Conservation (phyloP, 176 grass and related monocot genomes). For the Avena atlantica region DNA sequence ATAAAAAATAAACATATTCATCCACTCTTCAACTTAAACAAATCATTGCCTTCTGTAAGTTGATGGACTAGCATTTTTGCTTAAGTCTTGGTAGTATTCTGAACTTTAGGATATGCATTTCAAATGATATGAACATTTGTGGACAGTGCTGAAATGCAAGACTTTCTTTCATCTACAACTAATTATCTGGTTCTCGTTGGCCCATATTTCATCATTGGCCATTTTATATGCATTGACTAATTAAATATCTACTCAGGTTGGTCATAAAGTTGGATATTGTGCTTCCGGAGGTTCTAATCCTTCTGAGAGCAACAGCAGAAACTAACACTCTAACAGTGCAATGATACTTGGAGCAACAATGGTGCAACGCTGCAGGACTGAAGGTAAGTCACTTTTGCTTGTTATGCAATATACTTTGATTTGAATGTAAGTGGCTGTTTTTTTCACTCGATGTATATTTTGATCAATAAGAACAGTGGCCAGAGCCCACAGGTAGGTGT, state of each 20-base stretch:
- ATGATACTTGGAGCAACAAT: conserved; percentile 91
- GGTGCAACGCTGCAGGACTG: conserved; percentile 85
- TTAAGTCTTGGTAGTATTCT: conserved; percentile 25
- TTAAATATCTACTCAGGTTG: conserved; percentile 63
- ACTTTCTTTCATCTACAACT: conserved; percentile 23
- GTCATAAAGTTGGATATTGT: conserved; percentile 87
- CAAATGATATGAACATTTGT: conserved; percentile 23
- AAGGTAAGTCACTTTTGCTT: conserved; percentile 59
- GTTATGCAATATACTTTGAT: background rate
- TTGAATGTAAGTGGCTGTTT: conserved; percentile 14
- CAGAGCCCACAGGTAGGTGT: conserved; percentile 9
- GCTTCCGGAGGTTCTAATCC: conserved; percentile 90
- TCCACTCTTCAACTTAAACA: background rate
- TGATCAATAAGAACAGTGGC: conserved; percentile 28
- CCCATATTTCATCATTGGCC: conserved; percentile 12
- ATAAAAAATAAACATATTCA: background rate
- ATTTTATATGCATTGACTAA: conserved; percentile 17
- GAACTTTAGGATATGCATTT: background rate
- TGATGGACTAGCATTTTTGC: background rate
- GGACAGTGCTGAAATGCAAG: background rate
- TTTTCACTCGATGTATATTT: conserved; percentile 23
- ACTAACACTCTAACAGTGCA: conserved; percentile 86
- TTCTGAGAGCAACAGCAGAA: conserved; percentile 92
- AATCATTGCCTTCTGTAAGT: background rate
- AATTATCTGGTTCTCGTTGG: conserved; percentile 25